Evolutionary conservation across 2,329 filamentous ascomycete genomes (phyloP), one percentile per base, ranked within the genome.

Genomic region (Aureobasidium melanogenum): DNA sequence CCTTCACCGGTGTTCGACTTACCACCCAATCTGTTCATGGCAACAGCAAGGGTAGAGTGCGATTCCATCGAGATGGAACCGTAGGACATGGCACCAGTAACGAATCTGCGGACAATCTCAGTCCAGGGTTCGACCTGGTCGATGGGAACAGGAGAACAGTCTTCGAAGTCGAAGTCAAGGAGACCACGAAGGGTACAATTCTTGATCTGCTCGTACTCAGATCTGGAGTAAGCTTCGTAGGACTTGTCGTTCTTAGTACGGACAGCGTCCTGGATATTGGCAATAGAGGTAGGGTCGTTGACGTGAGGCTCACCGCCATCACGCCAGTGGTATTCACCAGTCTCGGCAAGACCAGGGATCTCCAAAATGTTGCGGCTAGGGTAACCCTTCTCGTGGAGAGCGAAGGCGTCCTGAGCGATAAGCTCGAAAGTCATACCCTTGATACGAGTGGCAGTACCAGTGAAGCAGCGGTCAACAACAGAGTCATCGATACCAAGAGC

Each of bases 71-170:
- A 97, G 70, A 97, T 97, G 43, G 93, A 97, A 51, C 93, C 93
- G 72, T 97, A 97, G 2, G 93, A 97, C 93, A 97, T 97, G 68
- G 93, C 93, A 73, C 93, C 93, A 41, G 93, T 97, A 69, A 93
- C 94, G 79, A 97, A 97, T 65, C 93, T 89, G 66, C 93, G 89
- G 48, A 97, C 93, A 69, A 97, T 97, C 70, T 97, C 92, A 3
- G 93, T 97, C 93, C 93, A 97, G 22, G 93, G 91, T 79, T 97
- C 93, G 62, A 97, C 93, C 75, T 97, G 92, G 68, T 97, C 93
- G 66, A 97, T 96, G 5, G 92, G 91, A 28, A 97, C 90, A 0
- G 92, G 85, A 17, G 82, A 85, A 67, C 85, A 82, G 67, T 94
- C 88, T 50, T 97, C 92, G 68, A 96, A 97, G 75, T 95, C 91